Percentiles rank a stretch among this genome's conserved stretches.
phyloP scores from a whole-genome alignment of 2,329 filamentous ascomycete species.

The Scorias spongiosa region DNA sequence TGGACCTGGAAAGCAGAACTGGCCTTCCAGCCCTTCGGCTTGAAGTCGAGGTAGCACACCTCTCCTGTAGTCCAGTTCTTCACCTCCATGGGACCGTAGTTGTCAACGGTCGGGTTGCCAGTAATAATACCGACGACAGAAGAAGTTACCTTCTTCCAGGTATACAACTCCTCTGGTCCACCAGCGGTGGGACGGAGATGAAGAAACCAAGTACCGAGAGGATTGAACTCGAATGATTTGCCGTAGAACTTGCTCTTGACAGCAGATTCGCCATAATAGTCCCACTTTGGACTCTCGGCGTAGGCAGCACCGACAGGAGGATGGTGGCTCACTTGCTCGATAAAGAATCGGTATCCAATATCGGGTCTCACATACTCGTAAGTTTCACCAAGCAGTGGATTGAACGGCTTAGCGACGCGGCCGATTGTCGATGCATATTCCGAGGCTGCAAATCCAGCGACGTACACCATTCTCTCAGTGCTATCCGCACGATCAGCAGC shows the following conservation, averaged over 20 bases:
- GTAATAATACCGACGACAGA: slow-evolving; percentile 98
- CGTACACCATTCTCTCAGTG: slow-evolving; percentile 82
- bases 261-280: slow-evolving; percentile 87
- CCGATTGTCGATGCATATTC: slow-evolving; percentile 96
- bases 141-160: slow-evolving; percentile 97
- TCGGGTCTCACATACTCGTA: slow-evolving; percentile 93
- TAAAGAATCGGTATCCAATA: slow-evolving; percentile 96
- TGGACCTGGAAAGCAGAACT: slow-evolving; percentile 77
- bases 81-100: slow-evolving; percentile 93
- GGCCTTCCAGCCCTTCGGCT: slow-evolving; percentile 88
- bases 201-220: slow-evolving; percentile 92
- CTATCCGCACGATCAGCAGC: slow-evolving; percentile 76
- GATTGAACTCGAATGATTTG: slow-evolving; percentile 94
- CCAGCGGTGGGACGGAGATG: slow-evolving; percentile 61
- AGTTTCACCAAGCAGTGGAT: slow-evolving; percentile 87
- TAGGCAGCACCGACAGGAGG: slow-evolving; percentile 86
- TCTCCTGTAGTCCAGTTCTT: slow-evolving; percentile 96
- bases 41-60: slow-evolving; percentile 80
- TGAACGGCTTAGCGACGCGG: slow-evolving; percentile 95
- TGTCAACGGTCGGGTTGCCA: slow-evolving; percentile 90
- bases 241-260: slow-evolving; percentile 96
- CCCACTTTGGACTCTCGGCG: slow-evolving; percentile 87
- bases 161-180: slow-evolving; percentile 62
- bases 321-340: slow-evolving; percentile 96
- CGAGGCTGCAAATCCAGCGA: slow-evolving; percentile 87